A percentile compares a stretch with the other conserved stretches of the same genome.
Evolutionary conservation across 75 land plant genomes (phyloP).

Genomic region (Adiantum capillusveneris): DNA sequence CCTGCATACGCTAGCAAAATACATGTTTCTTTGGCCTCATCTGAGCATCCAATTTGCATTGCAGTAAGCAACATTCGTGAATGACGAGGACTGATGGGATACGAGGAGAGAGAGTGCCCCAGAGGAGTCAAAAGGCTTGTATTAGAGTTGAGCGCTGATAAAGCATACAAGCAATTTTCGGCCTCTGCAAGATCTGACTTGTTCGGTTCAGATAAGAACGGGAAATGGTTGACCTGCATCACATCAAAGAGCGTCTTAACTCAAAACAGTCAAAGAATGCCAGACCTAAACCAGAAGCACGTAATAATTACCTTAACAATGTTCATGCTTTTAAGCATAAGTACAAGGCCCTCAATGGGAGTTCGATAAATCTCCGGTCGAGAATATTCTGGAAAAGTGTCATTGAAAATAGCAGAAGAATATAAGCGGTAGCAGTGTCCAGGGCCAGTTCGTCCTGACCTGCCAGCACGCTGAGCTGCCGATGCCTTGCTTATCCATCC

Average conservation of each 20-base stretch:
- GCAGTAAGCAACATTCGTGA: slow-evolving; percentile 89
- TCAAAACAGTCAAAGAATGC: not conserved
- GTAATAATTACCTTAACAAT: slow-evolving; percentile 66
- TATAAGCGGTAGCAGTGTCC: slow-evolving; percentile 96
- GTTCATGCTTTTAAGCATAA: slow-evolving; percentile 83
- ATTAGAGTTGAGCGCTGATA: slow-evolving; percentile 63
- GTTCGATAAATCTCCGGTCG: slow-evolving; percentile 67
- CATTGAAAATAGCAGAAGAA: slow-evolving; percentile 75
- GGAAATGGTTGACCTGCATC: slow-evolving; percentile 79
- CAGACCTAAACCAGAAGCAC: not conserved
- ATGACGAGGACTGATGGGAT: slow-evolving; percentile 97
- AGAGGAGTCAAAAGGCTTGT: slow-evolving; percentile 54
- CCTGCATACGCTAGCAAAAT: slow-evolving; percentile 64
- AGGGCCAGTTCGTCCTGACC: slow-evolving; percentile 98
- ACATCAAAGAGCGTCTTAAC: not conserved
- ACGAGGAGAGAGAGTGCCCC: slow-evolving; percentile 78
- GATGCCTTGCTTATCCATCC: slow-evolving; percentile 99
- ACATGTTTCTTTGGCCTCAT: slow-evolving; percentile 31
- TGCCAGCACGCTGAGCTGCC: slow-evolving; percentile 93
- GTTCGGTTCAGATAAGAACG: slow-evolving; percentile 88
- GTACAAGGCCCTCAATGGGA: slow-evolving; percentile 90
- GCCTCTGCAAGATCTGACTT: slow-evolving; percentile 53
- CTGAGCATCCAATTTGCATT: slow-evolving; percentile 38
- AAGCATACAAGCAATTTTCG: slow-evolving; percentile 65
- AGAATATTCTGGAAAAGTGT: slow-evolving; percentile 68